phyloP scores from a whole-genome alignment of 352 stramenopile species.

The Phytophthora rubi region DNA sequence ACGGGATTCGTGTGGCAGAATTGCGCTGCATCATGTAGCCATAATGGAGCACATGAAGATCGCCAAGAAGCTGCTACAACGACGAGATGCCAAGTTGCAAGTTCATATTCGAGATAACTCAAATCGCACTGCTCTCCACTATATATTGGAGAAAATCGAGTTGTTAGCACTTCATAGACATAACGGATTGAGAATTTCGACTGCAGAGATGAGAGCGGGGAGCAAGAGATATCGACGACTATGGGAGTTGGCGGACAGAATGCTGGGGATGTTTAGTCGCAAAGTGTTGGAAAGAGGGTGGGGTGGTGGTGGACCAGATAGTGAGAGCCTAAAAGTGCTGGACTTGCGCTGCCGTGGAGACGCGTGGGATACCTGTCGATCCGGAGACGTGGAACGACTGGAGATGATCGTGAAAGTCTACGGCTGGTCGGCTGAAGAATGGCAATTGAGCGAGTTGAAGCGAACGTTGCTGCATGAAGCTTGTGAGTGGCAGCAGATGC shows the following conservation, averaged over 20 bases:
- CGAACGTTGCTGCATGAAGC: slow-evolving; percentile 69
- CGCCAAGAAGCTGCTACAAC: slow-evolving; percentile 40
- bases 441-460: slow-evolving; percentile 34
- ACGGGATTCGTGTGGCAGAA: slow-evolving; percentile 46
- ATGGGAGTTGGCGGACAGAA: slow-evolving; percentile 48
- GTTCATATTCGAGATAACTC: slow-evolving; percentile 48
- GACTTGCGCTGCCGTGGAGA: slow-evolving; percentile 57
- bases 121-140: slow-evolving; percentile 47
- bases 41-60: slow-evolving; percentile 46
- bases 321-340: slow-evolving; percentile 24
- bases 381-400: slow-evolving; percentile 50
- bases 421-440: slow-evolving; percentile 4
- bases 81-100: slow-evolving; percentile 49
- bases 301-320: neutral
- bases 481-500: slow-evolving; percentile 37
- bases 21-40: slow-evolving; percentile 61
- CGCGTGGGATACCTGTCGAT: slow-evolving; percentile 53
- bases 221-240: slow-evolving; percentile 43
- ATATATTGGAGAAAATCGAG: slow-evolving; percentile 54
- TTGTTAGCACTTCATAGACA: slow-evolving; percentile 19
- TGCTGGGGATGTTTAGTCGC: slow-evolving; percentile 29
- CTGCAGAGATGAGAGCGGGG: slow-evolving; percentile 12
- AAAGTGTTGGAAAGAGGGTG: slow-evolving; percentile 9
- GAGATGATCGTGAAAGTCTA: slow-evolving; percentile 43
- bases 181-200: neutral